Base-by-base conservation (phyloP, 768 basidiomycete genomes). In the Lentinula guzmanii region DNA sequence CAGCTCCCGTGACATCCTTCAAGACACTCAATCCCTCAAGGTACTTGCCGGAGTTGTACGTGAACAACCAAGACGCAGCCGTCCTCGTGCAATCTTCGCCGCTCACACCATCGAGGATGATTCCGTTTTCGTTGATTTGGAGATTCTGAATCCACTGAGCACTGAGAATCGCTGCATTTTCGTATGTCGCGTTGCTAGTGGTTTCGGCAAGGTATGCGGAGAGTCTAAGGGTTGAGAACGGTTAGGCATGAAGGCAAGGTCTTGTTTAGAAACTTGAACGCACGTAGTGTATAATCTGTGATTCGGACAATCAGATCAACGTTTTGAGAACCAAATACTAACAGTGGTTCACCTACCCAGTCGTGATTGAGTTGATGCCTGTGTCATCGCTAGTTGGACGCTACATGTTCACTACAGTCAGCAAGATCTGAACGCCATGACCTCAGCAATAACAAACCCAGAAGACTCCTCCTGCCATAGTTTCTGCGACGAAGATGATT, bases 381-480 rank as follows among this genome's bases (percentile, higher is more conserved):
- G 73, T 70, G 59, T 83, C 80, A 60, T 76, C 73, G 0, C 68
- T 55, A 0, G 76, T 77, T 3, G 82, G 79, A 16, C 80, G 74
- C 81, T 82, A 57, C 9, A 16, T 4, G 24, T 39, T 55, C 52
- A n/a, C 4, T 8, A n/a, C 53, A n/a, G 35, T 37, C 31, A 34
- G 11, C 6, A 15, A 2, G n/a, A 53, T 8, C 37, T 13, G 9
- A 8, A 39, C 37, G 37, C 9, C 13, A 13, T 13, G 37, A 39
- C 37, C 13, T 8, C 13, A 37, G 2, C 5, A 15, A n/a, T 18
- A 56, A 42, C 55, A 18, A 64, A 81, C 81, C 82, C 82, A 83
- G 65, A 84, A 85, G 16, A 84, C 82, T 8, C 79, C 81, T 2
- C 82, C 82, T 5, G 77, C 79, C 80, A 82, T 83, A 11, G 78